These are phyloP conservation scores for Chaetoceros muelleri DNA, from an alignment of 108 stramenopile species.

Conservation along the genomic window DNA sequence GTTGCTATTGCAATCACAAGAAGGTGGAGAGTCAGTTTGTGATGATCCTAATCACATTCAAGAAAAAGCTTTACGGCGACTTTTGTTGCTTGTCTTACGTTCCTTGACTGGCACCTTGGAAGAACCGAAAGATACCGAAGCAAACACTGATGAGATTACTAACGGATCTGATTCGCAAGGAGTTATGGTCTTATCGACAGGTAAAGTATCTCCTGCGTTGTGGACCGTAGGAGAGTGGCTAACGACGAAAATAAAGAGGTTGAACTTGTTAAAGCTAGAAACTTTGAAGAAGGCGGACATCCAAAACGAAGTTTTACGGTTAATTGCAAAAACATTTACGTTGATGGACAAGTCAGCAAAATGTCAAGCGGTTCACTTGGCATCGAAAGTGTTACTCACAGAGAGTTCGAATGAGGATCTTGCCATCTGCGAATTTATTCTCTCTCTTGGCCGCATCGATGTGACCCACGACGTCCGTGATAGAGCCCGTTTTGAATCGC, in stretches of 20 bases:
- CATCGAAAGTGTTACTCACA: conserved; percentile 65
- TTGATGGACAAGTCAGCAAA: conserved; percentile 61
- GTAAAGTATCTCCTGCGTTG: conserved; percentile 49
- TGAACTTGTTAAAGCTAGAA: conserved; percentile 6
- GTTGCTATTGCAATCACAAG: conserved; percentile 49
- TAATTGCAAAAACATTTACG: conserved; percentile 70
- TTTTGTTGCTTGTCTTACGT: conserved; percentile 62
- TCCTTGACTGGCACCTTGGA: conserved; percentile 29
- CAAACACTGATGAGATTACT: conserved; percentile 28
- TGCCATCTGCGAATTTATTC: conserved; percentile 77
- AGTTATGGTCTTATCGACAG: conserved; percentile 35
- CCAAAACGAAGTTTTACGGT: conserved; percentile 71
- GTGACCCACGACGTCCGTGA: conserved; percentile 90
- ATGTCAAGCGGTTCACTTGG: conserved; percentile 88
- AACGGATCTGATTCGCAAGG: conserved; percentile 15
- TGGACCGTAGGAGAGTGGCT: conserved; percentile 76
- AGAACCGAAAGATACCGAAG: conserved; percentile 22
- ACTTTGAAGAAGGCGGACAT: conserved; percentile 21
- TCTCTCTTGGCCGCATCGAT: conserved; percentile 91
- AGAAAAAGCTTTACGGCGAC: conserved; percentile 36
- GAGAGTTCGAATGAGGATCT: conserved; percentile 10
- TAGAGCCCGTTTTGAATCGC: conserved; percentile 83
- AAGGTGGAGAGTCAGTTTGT: conserved; percentile 11
- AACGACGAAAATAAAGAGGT: conserved; percentile 12
- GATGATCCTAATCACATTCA: conserved; percentile 61